A percentile compares a stretch with the other conserved stretches of the same genome.
phyloP scores from a whole-genome alignment of 805 yeast genomes.

The Cyberlindnera misumaiensis region DNA sequence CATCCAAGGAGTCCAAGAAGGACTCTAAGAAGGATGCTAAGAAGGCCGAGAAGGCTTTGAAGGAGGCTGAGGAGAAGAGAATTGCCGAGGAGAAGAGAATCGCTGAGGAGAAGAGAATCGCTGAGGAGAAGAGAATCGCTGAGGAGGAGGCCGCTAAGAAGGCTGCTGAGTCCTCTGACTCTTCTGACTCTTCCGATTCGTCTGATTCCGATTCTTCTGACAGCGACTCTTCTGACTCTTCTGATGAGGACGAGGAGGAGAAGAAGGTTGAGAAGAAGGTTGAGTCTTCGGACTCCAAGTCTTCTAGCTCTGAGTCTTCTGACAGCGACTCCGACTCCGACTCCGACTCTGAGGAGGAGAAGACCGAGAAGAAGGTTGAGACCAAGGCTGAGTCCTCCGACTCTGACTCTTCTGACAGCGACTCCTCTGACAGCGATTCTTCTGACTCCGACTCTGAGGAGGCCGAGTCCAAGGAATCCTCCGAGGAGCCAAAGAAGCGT shows the following conservation, averaged over 20 bases:
- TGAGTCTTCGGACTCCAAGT: slow-evolving; percentile 12
- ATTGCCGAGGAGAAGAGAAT: slow-evolving; percentile 23
- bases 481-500: slow-evolving; percentile 28
- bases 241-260: slow-evolving; percentile 12
- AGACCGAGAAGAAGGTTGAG: slow-evolving; percentile 10
- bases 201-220: slow-evolving; percentile 14
- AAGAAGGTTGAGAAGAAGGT: slow-evolving; percentile 6
- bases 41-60: slow-evolving; percentile 23
- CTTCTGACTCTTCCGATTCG: slow-evolving; percentile 10
- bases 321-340: slow-evolving; percentile 19
- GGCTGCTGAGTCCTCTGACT: slow-evolving; percentile 19
- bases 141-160: slow-evolving; percentile 23
- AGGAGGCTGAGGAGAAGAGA: slow-evolving; percentile 20
- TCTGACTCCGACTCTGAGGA: slow-evolving; percentile 16
- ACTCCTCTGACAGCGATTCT: slow-evolving; percentile 16
- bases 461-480: slow-evolving; percentile 13
- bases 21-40: slow-evolving; percentile 24
- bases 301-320: slow-evolving; percentile 28
- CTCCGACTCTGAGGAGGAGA: slow-evolving; percentile 13
- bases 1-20: slow-evolving; percentile 19
- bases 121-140: slow-evolving; percentile 17
- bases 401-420: slow-evolving; percentile 9
- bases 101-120: slow-evolving; percentile 20
- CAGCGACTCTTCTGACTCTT: slow-evolving; percentile 8
- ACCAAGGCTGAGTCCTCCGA: slow-evolving; percentile 8